Base-by-base conservation (phyloP, 495 filamentous ascomycete genomes). In the Trichodelitschia bisporula region DNA sequence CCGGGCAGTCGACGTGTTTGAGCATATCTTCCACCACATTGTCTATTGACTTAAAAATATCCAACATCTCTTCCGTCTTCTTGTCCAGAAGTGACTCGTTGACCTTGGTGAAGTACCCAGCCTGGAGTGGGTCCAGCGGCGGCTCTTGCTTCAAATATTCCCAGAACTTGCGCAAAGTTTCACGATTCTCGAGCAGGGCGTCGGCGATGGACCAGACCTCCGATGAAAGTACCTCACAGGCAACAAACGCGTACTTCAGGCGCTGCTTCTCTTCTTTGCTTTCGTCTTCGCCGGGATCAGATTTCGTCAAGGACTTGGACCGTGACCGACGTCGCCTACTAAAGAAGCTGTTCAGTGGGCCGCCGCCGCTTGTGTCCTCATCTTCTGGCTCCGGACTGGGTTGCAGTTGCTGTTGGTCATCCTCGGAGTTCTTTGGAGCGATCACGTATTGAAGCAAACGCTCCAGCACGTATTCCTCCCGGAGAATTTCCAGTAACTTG, bases 101-200 rank as follows among this genome's bases (percentile, higher is more conserved):
- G 39, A 99, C 79, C 46, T 95, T 99, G 11, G 86, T 95, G 47
- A 99, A 99, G 40, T 95, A 95, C 38, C 83, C 80, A 4, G 86
- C 86, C 53, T 92, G 83, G 2, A 91, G 58, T 15, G 82, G 72
- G 46, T 95, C 84, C 30, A 99, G 61, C 11, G 83, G 78, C 13
- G 77, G 54, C 3, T 73, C 57, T 14, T 69, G 63, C 41, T 76
- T 75, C 30, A 95, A 47, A 48, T 90, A 99, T 10, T 69, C 57
- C 86, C 86, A 99, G 52, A 95, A 93, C 33, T 72, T 61, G 31
- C 70, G 68, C 35, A 99, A 44, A 27, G 77, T 61, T 4, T 61
- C 51, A 8, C 67, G 70, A 48, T 78, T 79, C 39, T 83, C 76
- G 65, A 95, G 75, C 17, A 95, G 56, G 19, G 86, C 72, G 41